phyloP scores from a whole-genome alignment of 768 basidiomycete genomes.

The Tylopilus balloui region DNA sequence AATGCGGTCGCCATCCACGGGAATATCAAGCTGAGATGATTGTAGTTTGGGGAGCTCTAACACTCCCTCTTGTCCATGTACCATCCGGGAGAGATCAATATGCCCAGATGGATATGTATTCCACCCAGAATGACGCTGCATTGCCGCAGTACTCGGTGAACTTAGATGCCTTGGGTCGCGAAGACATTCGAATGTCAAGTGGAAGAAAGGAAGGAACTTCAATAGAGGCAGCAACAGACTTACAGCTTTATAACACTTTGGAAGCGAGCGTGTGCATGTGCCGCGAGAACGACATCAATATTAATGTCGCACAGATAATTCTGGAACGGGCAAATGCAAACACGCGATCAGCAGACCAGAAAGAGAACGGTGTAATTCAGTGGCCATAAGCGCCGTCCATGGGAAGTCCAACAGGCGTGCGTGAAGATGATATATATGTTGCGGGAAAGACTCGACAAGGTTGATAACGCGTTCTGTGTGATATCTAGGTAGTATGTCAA shows the following conservation, averaged over 20 bases:
- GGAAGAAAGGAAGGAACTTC: neutral
- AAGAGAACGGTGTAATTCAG: conserved; percentile 2
- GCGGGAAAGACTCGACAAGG: conserved; percentile 8
- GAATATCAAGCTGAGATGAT: conserved; percentile 47
- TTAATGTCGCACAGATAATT: conserved; percentile 2
- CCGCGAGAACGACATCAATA: neutral
- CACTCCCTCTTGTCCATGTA: conserved; percentile 32
- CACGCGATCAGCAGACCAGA: conserved; percentile 3
- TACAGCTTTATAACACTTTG: conserved; percentile 3
- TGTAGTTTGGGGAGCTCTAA: conserved; percentile 31
- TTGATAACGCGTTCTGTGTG: conserved; percentile 7
- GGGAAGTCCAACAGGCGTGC: conserved; percentile 13
- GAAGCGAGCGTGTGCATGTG: neutral
- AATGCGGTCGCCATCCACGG: conserved; percentile 47
- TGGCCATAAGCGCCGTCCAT: conserved; percentile 10
- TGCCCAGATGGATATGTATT: conserved; percentile 64
- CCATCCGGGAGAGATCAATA: conserved; percentile 53
- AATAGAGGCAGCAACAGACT: neutral
- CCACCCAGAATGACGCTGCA: conserved; percentile 57
- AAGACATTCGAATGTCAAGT: conserved; percentile 34
- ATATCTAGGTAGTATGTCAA: conserved; percentile 18
- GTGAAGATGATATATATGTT: conserved; percentile 19
- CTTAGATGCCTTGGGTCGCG: conserved; percentile 41
- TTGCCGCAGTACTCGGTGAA: conserved; percentile 56
- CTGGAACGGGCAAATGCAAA: conserved; percentile 5